phyloP scores from a whole-genome alignment of 2,329 filamentous ascomycete genomes.

The Arthrobotrys entomopaga region DNA sequence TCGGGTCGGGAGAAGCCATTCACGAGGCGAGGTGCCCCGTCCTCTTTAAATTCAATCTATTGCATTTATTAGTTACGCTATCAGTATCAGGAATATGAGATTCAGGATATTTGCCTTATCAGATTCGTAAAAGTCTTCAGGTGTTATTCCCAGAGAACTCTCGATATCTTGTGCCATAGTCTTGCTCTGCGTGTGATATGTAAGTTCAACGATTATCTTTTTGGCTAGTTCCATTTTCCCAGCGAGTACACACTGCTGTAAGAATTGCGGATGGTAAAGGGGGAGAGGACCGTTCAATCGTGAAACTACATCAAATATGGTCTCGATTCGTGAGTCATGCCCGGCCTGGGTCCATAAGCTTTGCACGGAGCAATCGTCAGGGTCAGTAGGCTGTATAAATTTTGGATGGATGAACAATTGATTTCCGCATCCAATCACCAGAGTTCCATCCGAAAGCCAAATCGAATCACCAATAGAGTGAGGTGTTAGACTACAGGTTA shows the following conservation, averaged over 20 bases:
- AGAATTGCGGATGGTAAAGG: constrained; percentile 89
- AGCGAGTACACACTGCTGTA: constrained; percentile 84
- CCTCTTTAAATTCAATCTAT: constrained; percentile 56
- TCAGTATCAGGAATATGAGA: background rate
- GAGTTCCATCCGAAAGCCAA: constrained; percentile 85
- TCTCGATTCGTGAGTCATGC: constrained; percentile 67
- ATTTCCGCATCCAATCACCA: constrained; percentile 89
- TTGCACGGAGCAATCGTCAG: constrained; percentile 48
- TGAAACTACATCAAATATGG: constrained; percentile 83
- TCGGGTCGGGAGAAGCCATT: constrained; percentile 51
- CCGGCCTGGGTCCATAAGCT: constrained; percentile 66
- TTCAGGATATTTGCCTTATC: constrained; percentile 62
- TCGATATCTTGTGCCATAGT: constrained; percentile 43
- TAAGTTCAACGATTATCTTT: constrained; percentile 45
- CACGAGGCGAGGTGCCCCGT: constrained; percentile 31
- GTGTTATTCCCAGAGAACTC: constrained; percentile 60
- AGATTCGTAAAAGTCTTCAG: constrained; percentile 65
- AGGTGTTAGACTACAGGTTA: constrained; percentile 70
- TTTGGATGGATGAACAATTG: constrained; percentile 88
- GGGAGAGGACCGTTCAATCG: constrained; percentile 87
- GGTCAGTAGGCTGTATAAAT: constrained; percentile 68
- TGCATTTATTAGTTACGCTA: background rate
- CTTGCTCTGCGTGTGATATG: constrained; percentile 39
- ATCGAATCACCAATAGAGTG: constrained; percentile 93
- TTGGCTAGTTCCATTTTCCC: constrained; percentile 78